These are phyloP conservation scores for Cercospora canescens DNA, from an alignment of 2,329 filamentous ascomycete genomes.

Conservation along the genomic window DNA sequence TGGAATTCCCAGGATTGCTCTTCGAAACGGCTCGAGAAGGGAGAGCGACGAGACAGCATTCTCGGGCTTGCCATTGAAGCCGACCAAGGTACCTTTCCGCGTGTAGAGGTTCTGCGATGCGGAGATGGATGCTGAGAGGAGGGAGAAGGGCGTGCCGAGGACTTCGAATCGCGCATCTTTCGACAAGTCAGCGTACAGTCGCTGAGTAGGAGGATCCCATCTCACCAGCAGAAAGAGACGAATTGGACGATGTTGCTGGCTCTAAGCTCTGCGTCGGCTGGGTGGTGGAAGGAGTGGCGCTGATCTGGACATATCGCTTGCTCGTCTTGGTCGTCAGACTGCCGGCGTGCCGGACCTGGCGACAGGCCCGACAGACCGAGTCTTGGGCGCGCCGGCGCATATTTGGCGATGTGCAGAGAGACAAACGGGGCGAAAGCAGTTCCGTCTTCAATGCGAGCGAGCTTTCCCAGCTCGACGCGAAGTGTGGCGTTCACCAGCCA, in stretches of 20 bases:
- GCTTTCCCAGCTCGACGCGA: background rate
- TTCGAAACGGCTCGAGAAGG: conserved; percentile 77
- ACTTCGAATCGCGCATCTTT: conserved; percentile 94
- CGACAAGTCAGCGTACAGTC: conserved; percentile 1
- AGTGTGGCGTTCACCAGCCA: conserved; percentile 7
- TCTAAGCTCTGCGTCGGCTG: conserved; percentile 41
- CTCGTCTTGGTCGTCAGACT: conserved; percentile 13
- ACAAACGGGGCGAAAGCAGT: background rate
- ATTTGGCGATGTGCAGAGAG: background rate
- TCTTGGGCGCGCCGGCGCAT: conserved; percentile 36
- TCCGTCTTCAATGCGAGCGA: background rate
- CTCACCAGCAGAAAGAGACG: conserved; percentile 23
- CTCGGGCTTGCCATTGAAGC: conserved; percentile 83
- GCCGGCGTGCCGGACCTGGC: conserved; percentile 19
- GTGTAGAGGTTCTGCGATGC: conserved; percentile 94
- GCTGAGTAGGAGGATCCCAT: background rate
- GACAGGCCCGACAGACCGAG: conserved; percentile 30
- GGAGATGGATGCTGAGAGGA: conserved; percentile 89
- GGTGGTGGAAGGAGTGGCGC: conserved; percentile 44
- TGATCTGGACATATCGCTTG: conserved; percentile 47
- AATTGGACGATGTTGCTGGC: conserved; percentile 23
- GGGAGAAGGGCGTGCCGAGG: conserved; percentile 84
- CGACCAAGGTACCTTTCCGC: conserved; percentile 85
- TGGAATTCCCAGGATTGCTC: conserved; percentile 79
- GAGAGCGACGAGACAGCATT: conserved; percentile 91